Evolutionary conservation across 1,284 basidiomycete species (phyloP).

Genomic region (Wallemia mellicola): DNA sequence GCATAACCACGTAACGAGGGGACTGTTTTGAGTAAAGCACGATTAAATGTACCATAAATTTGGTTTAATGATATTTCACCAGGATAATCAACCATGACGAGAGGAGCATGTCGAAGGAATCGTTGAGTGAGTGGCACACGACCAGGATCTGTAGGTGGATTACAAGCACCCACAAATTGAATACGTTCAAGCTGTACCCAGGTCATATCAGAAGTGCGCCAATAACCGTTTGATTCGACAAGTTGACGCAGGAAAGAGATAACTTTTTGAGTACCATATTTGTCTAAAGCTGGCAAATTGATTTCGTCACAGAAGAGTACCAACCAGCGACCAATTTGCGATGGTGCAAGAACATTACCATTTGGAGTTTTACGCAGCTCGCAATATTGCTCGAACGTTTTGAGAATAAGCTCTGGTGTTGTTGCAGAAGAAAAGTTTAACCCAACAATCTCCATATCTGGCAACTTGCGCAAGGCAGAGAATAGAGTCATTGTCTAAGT

Average conservation of each 20-base stretch:
- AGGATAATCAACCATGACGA: conserved; percentile 99
- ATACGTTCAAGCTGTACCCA: conserved; percentile 97
- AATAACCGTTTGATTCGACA: conserved; percentile 82
- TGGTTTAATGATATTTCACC: conserved; percentile 90
- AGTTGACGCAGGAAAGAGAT: conserved; percentile 96
- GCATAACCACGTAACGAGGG: conserved; percentile 78
- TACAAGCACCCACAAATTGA: conserved; percentile 97
- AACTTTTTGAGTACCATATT: conserved; percentile 93
- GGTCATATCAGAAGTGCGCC: conserved; percentile 74
- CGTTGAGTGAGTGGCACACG: conserved; percentile 91
- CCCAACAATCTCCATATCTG: conserved; percentile 95
- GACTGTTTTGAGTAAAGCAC: conserved; percentile 79
- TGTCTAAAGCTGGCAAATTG: conserved; percentile 86
- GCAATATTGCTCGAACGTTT: conserved; percentile 99
- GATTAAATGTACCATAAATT: conserved; percentile 97
- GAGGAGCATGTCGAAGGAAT: conserved; percentile 86
- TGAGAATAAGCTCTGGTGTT: conserved; percentile 85
- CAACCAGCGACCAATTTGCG: conserved; percentile 88
- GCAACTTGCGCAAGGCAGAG: conserved; percentile 83
- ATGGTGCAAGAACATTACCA: conserved; percentile 71
- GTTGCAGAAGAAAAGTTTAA: conserved; percentile 98
- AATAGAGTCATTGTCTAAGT: conserved; percentile 89
- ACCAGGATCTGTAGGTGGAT: conserved; percentile 97
- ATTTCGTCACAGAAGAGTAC: conserved; percentile 99
- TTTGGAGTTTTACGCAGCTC: conserved; percentile 96